These are phyloP conservation scores for Lasiosphaeria ovina DNA, from an alignment of 495 filamentous ascomycete species.

Conservation along the genomic window DNA sequence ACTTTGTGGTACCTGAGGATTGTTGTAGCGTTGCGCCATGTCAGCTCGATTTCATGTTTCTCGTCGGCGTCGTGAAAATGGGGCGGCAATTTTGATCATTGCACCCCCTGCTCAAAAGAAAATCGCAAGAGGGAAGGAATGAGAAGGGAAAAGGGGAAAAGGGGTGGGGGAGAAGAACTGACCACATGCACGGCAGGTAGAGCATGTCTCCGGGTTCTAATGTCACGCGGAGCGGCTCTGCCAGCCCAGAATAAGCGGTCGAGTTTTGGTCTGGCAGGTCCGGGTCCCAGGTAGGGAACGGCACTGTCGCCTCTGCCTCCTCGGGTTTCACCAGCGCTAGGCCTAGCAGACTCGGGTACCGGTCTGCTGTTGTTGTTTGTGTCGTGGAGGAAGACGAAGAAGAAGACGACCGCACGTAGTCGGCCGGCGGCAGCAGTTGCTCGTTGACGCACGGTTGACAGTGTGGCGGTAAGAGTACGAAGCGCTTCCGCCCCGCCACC, in stretches of 20 bases:
- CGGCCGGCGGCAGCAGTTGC: slow-evolving; percentile 44
- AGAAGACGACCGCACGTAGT: slow-evolving; percentile 40
- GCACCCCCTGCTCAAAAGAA: no score
- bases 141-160: not conserved
- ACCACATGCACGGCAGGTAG: slow-evolving; percentile 78
- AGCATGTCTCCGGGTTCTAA: slow-evolving; percentile 72
- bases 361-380: not conserved
- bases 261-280: slow-evolving; percentile 47
- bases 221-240: slow-evolving; percentile 56
- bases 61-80: no score
- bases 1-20: slow-evolving; percentile 59
- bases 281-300: slow-evolving; percentile 71
- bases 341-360: not conserved
- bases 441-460: slow-evolving; percentile 65
- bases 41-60: not conserved
- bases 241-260: slow-evolving; percentile 55
- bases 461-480: slow-evolving; percentile 65
- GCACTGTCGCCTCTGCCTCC: slow-evolving; percentile 45
- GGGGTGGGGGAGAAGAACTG: slow-evolving; percentile 21
- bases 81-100: no score
- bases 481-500: slow-evolving; percentile 65
- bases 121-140: not conserved
- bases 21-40: not conserved
- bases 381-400: not conserved
- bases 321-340: slow-evolving; percentile 31